Conservation (phyloP, 2,329 filamentous ascomycete genomes). For the Alternaria solani region DNA sequence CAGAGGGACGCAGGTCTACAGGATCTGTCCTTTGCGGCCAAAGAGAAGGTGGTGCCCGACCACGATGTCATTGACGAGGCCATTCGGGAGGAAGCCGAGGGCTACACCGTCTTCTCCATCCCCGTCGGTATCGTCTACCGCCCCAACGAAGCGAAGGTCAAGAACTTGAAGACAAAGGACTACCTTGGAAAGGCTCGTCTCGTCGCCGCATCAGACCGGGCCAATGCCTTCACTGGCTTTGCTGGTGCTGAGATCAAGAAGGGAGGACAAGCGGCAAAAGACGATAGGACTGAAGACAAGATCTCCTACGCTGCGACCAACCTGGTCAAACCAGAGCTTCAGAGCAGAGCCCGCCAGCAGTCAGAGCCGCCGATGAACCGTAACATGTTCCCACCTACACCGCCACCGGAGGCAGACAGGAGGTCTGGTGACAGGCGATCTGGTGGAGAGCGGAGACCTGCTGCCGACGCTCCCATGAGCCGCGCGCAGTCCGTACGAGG, state of each 20-base stretch:
- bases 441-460: conserved; percentile 26
- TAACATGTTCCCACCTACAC: conserved; percentile 95
- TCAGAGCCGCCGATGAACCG: conserved; percentile 82
- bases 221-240: conserved; percentile 84
- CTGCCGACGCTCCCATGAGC: conserved; percentile 46
- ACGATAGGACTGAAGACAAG: conserved; percentile 83
- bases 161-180: conserved; percentile 96
- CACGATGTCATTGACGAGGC: conserved; percentile 99
- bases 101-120: conserved; percentile 98
- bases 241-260: conserved; percentile 81
- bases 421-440: conserved; percentile 34
- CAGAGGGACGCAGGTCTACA: conserved; percentile 90
- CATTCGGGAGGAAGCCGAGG: conserved; percentile 92
- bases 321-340: conserved; percentile 84
- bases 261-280: conserved; percentile 65
- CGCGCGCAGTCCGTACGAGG: conserved; percentile 60
- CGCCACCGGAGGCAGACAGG: conserved; percentile 84
- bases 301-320: conserved; percentile 93
- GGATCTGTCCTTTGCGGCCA: conserved; percentile 87
- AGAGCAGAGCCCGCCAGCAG: conserved; percentile 78
- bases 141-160: conserved; percentile 96
- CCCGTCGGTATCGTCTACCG: conserved; percentile 94
- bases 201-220: conserved; percentile 83
- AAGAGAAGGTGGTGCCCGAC: conserved; percentile 95
- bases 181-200: conserved; percentile 96